phyloP scores from a whole-genome alignment of 441 rosid species.

The Pelargonium cotyledonis region DNA sequence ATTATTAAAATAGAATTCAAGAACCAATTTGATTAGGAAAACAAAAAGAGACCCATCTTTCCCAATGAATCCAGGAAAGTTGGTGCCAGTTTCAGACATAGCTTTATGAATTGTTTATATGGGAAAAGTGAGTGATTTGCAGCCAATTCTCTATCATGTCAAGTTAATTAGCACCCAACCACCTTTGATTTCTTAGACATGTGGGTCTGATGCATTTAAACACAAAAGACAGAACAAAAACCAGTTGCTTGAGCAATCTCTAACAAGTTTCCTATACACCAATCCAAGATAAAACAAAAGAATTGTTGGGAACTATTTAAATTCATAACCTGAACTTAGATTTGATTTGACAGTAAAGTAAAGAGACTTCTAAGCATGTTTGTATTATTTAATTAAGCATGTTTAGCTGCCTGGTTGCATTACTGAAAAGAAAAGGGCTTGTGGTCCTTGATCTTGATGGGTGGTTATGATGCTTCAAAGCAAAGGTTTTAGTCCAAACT shows the following conservation, averaged over 20 bases:
- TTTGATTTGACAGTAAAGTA: background rate
- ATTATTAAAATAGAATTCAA: background rate
- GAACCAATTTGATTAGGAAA: background rate
- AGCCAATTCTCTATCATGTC: background rate
- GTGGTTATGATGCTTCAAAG: slow-evolving; percentile 18
- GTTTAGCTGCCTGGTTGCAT: slow-evolving; percentile 10
- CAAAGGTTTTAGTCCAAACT: slow-evolving; percentile 13
- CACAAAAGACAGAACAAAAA: slow-evolving; percentile 11
- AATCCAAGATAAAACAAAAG: slow-evolving; percentile 3
- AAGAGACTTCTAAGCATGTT: slow-evolving; percentile 8
- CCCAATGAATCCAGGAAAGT: background rate
- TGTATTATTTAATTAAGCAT: background rate
- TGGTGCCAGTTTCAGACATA: background rate
- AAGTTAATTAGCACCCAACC: background rate
- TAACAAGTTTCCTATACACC: background rate
- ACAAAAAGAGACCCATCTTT: background rate
- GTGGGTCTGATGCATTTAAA: background rate
- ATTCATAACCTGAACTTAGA: slow-evolving; percentile 7
- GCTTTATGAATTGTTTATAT: background rate
- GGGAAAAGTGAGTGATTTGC: background rate
- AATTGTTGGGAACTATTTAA: slow-evolving; percentile 14
- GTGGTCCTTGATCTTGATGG: slow-evolving; percentile 34
- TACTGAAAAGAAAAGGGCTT: slow-evolving; percentile 8
- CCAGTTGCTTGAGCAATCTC: slow-evolving; percentile 14
- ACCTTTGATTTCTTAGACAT: background rate